Conservation (phyloP, 2,329 filamentous ascomycete genomes). For the Stagonosporopsis rhizophila region DNA sequence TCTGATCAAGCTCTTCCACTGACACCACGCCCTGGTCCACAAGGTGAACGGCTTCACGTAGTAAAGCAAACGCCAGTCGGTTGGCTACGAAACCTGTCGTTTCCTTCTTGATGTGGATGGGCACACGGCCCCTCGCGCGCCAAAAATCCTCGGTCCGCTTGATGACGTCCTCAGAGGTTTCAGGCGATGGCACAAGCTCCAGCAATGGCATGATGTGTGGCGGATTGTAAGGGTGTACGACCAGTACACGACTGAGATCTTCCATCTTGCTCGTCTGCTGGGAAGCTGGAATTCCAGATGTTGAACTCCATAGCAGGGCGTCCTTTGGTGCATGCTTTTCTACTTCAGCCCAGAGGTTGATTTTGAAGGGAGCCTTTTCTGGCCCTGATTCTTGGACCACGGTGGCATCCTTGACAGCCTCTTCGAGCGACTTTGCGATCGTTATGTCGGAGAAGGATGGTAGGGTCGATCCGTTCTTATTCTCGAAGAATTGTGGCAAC, state of each 20-base stretch:
- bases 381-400: conserved; percentile 68
- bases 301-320: conserved; percentile 64
- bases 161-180: conserved; percentile 50
- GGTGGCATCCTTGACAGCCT: conserved; percentile 56
- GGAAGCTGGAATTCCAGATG: conserved; percentile 64
- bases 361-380: conserved; percentile 61
- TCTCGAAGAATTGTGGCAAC: conserved; percentile 53
- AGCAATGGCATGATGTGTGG: conserved; percentile 68
- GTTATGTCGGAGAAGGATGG: conserved; percentile 45
- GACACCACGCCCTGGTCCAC: conserved; percentile 61
- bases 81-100: conserved; percentile 65
- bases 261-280: conserved; percentile 55
- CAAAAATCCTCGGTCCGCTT: conserved; percentile 57
- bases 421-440: conserved; percentile 40
- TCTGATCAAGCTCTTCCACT: conserved; percentile 61
- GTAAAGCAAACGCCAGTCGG: conserved; percentile 63
- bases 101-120: conserved; percentile 61
- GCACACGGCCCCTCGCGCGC: conserved; percentile 50
- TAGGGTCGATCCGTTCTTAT: conserved; percentile 6
- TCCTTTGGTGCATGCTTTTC: conserved; percentile 53
- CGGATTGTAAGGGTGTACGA: conserved; percentile 69
- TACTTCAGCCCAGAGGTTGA: conserved; percentile 59
- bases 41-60: conserved; percentile 63
- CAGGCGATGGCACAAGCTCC: conserved; percentile 62
- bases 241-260: conserved; percentile 56